Evolutionary conservation across 176 grass and related monocot genomes (phyloP), one percentile per base, ranked within the genome.

Genomic region (Bromus sterilis): DNA sequence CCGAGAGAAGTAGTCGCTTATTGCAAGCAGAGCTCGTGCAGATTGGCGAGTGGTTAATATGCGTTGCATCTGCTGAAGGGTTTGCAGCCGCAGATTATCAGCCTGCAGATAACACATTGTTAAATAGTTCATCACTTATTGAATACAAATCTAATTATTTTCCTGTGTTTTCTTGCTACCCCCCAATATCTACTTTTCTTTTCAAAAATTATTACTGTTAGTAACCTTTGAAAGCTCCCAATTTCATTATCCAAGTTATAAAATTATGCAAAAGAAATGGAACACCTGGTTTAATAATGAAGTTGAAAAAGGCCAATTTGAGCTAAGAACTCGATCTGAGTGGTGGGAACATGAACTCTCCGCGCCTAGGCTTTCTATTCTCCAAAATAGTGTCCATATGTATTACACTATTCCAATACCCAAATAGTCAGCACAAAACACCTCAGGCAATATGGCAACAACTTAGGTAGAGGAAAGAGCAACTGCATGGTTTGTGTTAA

Each of bases 11-110:
- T 94, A 97, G 41, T 97, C 94, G 10, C 88, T 90, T 80, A 97
- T 93, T 58, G 94, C 91, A 89, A 97, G 94, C 36, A 97, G 84
- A 46, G 94, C 94, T 69, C 91, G 86, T 71, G 94, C 94, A n/a
- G 91, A 91, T 42, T 97, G 94, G 6, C 91, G 94, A 78, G 88
- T 91, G 12, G 94, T 97, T 80, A 97, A 89, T 82, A 93, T 93
- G 59, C 90, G 91, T 55, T 91, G 91, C 91, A 97, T 84, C 87
- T 93, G 94, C 64, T 97, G 94, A 37, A 97, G 86, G 56, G 94
- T 97, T 77, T 97, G 94, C 48, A 91, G 86, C n/a, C 91, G 86
- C 63, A 97, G 86, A 81, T 97, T 97, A 74, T 97, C 94, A 68
- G 94, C 94, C 94, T 97, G 91, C 46, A 93, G 61, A 72, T 59